Evolutionary conservation across 1,139 yeast genomes (phyloP).

Genomic region (Suhomyces maxii): DNA sequence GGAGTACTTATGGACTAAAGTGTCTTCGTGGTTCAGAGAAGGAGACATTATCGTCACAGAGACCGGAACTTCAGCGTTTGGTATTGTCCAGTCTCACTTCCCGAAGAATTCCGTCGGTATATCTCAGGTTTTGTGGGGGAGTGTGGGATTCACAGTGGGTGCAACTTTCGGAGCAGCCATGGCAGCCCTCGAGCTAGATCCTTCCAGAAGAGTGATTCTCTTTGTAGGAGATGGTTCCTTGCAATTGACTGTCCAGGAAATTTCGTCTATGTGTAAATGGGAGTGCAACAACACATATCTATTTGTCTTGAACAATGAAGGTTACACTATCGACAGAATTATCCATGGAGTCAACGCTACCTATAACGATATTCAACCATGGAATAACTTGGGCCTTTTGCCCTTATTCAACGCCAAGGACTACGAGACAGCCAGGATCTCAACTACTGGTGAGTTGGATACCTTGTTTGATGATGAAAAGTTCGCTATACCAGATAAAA

Average conservation of each 20-base stretch:
- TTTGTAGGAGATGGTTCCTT: slow-evolving; percentile 47
- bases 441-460: slow-evolving; percentile 29
- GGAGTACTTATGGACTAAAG: slow-evolving; percentile 80
- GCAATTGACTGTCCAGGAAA: slow-evolving; percentile 45
- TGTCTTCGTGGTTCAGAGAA: slow-evolving; percentile 71
- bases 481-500: slow-evolving; percentile 31
- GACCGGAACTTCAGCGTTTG: slow-evolving; percentile 90
- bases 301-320: slow-evolving; percentile 41
- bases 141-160: slow-evolving; percentile 87
- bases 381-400: slow-evolving; percentile 37
- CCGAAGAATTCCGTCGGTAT: slow-evolving; percentile 74
- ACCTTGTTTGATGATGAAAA: slow-evolving; percentile 26
- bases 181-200: slow-evolving; percentile 54
- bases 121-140: slow-evolving; percentile 89
- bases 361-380: slow-evolving; percentile 41
- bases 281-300: slow-evolving; percentile 25
- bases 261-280: slow-evolving; percentile 37
- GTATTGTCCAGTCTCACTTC: slow-evolving; percentile 77
- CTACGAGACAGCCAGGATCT: slow-evolving; percentile 26
- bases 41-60: slow-evolving; percentile 84
- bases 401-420: slow-evolving; percentile 32
- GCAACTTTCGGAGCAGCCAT: slow-evolving; percentile 82
- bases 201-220: slow-evolving; percentile 33
- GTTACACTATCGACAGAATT: slow-evolving; percentile 42
- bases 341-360: slow-evolving; percentile 38